Percentiles rank a stretch among this genome's conserved stretches.
Conservation (phyloP, 2,329 filamentous ascomycete genomes). For the Penicillium sp. region DNA sequence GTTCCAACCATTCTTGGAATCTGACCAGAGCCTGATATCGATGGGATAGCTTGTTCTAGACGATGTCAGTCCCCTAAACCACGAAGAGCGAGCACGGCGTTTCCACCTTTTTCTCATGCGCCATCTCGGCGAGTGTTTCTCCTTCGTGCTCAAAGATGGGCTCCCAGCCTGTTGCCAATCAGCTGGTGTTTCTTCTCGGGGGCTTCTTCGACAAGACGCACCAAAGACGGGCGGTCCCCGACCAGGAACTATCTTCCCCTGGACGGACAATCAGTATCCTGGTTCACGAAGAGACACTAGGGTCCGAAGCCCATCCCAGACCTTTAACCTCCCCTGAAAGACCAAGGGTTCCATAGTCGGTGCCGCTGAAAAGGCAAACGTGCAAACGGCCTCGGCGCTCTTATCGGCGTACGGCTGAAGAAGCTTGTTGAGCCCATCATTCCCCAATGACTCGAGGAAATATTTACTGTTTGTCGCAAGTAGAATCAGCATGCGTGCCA, state of each 20-base stretch:
- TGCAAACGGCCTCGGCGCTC: constrained; percentile 82
- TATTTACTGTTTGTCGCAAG: constrained; percentile 69
- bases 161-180: constrained; percentile 67
- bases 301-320: constrained; percentile 5
- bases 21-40: constrained; percentile 14
- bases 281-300: too few species aligned
- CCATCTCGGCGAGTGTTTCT: constrained; percentile 86
- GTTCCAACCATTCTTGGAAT: constrained; percentile 16
- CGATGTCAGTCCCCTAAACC: constrained; percentile 3
- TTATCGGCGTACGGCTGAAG: constrained; percentile 79
- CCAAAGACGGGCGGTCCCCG: constrained; percentile 75
- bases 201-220: constrained; percentile 42
- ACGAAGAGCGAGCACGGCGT: background rate
- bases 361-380: constrained; percentile 78
- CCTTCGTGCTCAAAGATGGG: constrained; percentile 84
- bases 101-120: constrained; percentile 61
- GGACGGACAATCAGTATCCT: background rate
- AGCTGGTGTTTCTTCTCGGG: constrained; percentile 3
- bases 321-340: constrained; percentile 64
- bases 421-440: constrained; percentile 75
- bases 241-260: constrained; percentile 72
- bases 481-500: constrained; percentile 31
- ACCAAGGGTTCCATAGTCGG: constrained; percentile 73
- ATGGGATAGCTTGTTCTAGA: constrained; percentile 18
- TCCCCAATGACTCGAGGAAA: constrained; percentile 76